phyloP scores from a whole-genome alignment of 768 basidiomycete genomes.

The Podaxis sp. region DNA sequence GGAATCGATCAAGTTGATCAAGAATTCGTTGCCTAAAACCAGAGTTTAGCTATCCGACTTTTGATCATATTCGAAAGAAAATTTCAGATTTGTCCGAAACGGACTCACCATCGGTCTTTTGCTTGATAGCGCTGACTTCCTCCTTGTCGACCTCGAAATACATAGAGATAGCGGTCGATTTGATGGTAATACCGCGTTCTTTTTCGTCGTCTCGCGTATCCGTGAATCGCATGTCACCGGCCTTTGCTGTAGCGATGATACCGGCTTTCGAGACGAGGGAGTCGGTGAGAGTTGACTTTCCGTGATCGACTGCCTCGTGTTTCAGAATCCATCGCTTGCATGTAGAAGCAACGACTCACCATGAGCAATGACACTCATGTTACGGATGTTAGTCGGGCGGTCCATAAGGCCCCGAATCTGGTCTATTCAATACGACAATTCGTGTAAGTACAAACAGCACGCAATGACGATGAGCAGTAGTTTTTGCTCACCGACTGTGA shows the following conservation, averaged over 20 bases:
- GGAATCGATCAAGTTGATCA: constrained; percentile 99
- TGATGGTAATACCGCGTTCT: constrained; percentile 99
- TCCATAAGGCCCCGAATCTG: constrained; percentile 90
- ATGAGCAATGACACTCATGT: constrained; percentile 93
- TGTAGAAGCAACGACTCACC: constrained; percentile 46
- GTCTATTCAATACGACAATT: constrained; percentile 41
- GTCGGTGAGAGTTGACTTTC: constrained; percentile 99
- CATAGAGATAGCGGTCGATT: constrained; percentile 99
- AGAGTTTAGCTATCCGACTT: constrained; percentile 14
- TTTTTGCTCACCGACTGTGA: constrained; percentile 72
- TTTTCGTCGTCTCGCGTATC: constrained; percentile 98
- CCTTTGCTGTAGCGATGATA: constrained; percentile 93
- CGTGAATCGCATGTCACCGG: constrained; percentile 96
- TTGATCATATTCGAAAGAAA: constrained; percentile 7
- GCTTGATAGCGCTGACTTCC: constrained; percentile 79
- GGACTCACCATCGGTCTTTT: constrained; percentile 84
- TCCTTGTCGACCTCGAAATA: constrained; percentile 96
- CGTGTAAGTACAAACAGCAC: constrained; percentile 14
- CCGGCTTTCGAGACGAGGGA: constrained; percentile 99
- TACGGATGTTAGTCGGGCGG: constrained; percentile 87
- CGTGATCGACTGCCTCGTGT: constrained; percentile 83
- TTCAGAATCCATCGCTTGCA: constrained; percentile 14
- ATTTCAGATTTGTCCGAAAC: constrained; percentile 3
- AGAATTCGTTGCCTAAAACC: constrained; percentile 80
- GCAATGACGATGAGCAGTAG: background rate